Conservation (phyloP, 106 monocot species). For the Acorus calamus region DNA sequence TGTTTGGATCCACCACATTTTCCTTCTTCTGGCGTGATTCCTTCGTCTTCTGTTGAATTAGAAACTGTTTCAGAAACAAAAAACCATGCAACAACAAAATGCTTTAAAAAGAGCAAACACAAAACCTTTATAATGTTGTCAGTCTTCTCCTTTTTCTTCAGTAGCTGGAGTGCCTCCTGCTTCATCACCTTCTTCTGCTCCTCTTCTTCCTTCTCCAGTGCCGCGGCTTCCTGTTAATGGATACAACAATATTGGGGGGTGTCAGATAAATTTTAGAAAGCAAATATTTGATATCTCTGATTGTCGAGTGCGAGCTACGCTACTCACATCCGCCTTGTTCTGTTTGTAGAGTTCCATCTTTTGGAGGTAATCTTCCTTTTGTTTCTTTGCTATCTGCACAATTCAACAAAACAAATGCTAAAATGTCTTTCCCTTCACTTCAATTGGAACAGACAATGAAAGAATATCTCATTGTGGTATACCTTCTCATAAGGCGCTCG, state of each 20-base stretch:
- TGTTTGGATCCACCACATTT: conserved; percentile 63
- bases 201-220: conserved; percentile 51
- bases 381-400: conserved; percentile 44
- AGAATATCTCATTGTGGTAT: neutral
- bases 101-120: neutral
- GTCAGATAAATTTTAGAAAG: too few species aligned
- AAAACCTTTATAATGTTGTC: conserved; percentile 81
- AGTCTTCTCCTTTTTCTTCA: conserved; percentile 91
- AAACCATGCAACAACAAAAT: neutral
- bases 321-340: conserved; percentile 47
- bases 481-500: conserved; percentile 67
- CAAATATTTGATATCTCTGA: too few species aligned
- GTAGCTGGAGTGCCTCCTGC: conserved; percentile 91
- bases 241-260: too few species aligned
- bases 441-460: neutral
- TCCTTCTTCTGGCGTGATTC: conserved; percentile 39
- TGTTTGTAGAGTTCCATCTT: conserved; percentile 64
- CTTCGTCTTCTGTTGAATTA: conserved; percentile 49
- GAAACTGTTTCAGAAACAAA: neutral
- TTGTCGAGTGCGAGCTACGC: too few species aligned
- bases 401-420: neutral
- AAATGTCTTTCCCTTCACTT: neutral
- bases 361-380: conserved; percentile 46
- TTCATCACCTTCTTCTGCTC: conserved; percentile 67
- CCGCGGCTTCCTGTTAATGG: conserved; percentile 45